Conservation (phyloP, 176 grass and related monocot species). For the Saccharum officinarum region DNA sequence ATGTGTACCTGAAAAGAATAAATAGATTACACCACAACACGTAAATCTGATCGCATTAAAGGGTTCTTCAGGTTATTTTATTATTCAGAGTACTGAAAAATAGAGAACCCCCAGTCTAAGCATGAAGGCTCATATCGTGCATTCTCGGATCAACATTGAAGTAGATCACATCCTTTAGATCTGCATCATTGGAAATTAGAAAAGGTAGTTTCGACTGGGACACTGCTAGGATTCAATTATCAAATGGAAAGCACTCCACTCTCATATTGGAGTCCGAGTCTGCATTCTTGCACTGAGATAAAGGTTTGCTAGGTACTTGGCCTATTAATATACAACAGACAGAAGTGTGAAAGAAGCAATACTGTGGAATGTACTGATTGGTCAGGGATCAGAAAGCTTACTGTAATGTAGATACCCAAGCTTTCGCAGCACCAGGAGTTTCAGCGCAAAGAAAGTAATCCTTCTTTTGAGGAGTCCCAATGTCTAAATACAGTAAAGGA, state of each 20-base stretch:
- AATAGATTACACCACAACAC: neutral
- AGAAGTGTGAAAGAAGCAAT: neutral
- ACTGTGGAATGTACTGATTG: neutral
- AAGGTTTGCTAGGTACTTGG: neutral
- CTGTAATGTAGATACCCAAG: constrained; percentile 96
- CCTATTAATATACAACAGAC: neutral
- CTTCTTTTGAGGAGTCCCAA: constrained; percentile 95
- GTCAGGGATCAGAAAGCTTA: constrained; percentile 56
- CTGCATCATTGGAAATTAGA: neutral
- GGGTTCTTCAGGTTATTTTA: neutral
- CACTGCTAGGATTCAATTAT: neutral
- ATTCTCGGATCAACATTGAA: neutral
- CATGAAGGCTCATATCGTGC: constrained; percentile 2
- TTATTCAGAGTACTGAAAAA: constrained; percentile 6
- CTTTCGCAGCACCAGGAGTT: constrained; percentile 88
- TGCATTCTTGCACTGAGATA: constrained; percentile 9
- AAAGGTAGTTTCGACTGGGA: neutral
- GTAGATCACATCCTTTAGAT: constrained; percentile 14
- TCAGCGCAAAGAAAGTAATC: constrained; percentile 99
- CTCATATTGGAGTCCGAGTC: neutral
- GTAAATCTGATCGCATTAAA: neutral
- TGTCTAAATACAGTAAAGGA: constrained; percentile 77
- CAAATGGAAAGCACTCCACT: neutral
- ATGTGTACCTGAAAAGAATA: constrained; percentile 11
- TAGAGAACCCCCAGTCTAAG: neutral